These are phyloP conservation scores for Cucumis cinereus DNA, from an alignment of 306 rosid genomes.

Conservation along the genomic window DNA sequence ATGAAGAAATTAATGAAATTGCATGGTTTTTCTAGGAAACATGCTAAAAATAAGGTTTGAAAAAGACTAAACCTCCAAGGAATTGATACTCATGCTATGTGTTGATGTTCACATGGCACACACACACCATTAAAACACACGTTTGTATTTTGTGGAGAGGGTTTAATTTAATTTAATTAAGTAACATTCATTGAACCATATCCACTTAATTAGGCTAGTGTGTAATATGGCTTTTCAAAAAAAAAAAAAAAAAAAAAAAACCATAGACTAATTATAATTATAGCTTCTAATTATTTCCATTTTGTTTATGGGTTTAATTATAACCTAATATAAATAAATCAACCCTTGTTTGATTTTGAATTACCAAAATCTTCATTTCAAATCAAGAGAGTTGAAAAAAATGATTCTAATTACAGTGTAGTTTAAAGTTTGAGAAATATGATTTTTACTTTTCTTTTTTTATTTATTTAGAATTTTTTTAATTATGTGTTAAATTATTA, in stretches of 20 bases:
- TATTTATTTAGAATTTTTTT: not conserved
- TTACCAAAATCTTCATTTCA: no score
- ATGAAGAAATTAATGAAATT: not conserved
- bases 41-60: not conserved
- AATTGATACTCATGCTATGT: not conserved
- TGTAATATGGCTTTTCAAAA: not conserved
- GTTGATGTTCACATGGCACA: not conserved
- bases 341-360: no score
- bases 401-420: no score
- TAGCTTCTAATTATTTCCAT: not conserved
- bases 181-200: not conserved
- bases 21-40: not conserved
- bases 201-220: not conserved
- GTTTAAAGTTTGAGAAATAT: no score
- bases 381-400: not conserved
- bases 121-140: not conserved
- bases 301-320: not conserved
- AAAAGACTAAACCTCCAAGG: not conserved
- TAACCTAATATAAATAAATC: not conserved
- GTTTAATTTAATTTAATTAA: not conserved
- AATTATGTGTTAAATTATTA: not conserved
- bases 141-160: not conserved
- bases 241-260: no score
- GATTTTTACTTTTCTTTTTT: no score
- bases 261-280: no score